These are phyloP conservation scores for Talaromyces ruber DNA, from an alignment of 495 filamentous ascomycete genomes.

Conservation along the genomic window DNA sequence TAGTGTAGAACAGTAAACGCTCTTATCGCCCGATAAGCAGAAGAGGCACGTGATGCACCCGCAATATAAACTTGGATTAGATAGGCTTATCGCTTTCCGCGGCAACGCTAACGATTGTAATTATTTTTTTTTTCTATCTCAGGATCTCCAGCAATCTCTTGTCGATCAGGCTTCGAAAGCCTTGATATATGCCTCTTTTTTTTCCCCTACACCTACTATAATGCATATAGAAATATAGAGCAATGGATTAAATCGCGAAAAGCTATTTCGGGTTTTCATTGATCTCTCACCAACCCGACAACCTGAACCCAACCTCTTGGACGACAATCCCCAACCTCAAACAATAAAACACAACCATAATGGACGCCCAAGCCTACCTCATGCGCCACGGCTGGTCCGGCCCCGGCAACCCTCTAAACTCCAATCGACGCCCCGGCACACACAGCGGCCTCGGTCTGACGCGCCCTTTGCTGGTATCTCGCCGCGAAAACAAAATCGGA, in stretches of 20 bases:
- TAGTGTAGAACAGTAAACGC: background rate
- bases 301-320: background rate
- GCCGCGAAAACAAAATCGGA: slow-evolving; percentile 60
- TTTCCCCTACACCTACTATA: background rate
- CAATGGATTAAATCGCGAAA: background rate
- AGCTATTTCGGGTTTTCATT: background rate
- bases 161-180: background rate
- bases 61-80: background rate
- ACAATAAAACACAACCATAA: slow-evolving; percentile 15
- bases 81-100: background rate
- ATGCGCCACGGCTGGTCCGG: slow-evolving; percentile 73
- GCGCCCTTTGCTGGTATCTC: slow-evolving; percentile 58
- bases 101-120: background rate
- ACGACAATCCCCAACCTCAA: background rate
- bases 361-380: slow-evolving; percentile 65
- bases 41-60: background rate
- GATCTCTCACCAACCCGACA: background rate
- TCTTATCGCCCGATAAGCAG: background rate
- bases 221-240: background rate
- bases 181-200: background rate
- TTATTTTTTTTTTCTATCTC: background rate
- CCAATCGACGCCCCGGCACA: slow-evolving; percentile 49
- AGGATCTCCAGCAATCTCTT: background rate
- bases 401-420: slow-evolving; percentile 64
- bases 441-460: slow-evolving; percentile 56